phyloP scores from a whole-genome alignment of 331 rosid genomes.

The Spiraea crenata region DNA sequence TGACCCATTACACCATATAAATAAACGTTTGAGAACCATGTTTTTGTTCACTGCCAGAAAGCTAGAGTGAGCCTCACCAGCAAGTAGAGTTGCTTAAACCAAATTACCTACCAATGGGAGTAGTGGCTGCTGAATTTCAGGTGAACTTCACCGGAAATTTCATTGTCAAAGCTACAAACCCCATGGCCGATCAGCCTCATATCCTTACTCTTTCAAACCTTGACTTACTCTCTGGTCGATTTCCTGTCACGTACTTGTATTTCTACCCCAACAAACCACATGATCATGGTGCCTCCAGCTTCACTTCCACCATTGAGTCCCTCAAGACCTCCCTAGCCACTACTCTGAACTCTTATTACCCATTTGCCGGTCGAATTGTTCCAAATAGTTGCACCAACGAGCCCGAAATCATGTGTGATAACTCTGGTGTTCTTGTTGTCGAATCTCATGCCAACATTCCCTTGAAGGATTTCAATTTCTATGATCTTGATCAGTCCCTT shows the following conservation, averaged over 20 bases:
- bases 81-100: neutral
- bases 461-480: slow-evolving; percentile 44
- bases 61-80: no score
- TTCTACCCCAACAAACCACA: slow-evolving; percentile 49
- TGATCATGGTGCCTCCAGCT: slow-evolving; percentile 5
- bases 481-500: slow-evolving; percentile 56
- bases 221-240: slow-evolving; percentile 87
- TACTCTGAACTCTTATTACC: slow-evolving; percentile 45
- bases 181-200: slow-evolving; percentile 30
- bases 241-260: slow-evolving; percentile 78
- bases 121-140: slow-evolving; percentile 30
- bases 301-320: slow-evolving; percentile 27
- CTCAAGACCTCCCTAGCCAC: slow-evolving; percentile 56
- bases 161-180: slow-evolving; percentile 50
- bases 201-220: slow-evolving; percentile 64
- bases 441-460: slow-evolving; percentile 55
- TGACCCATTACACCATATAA: no score
- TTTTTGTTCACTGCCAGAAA: no score
- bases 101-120: slow-evolving; percentile 20
- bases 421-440: slow-evolving; percentile 61
- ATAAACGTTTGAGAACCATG: no score
- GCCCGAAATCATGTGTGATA: slow-evolving; percentile 74
- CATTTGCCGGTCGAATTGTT: slow-evolving; percentile 69
- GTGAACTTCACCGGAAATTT: slow-evolving; percentile 42
- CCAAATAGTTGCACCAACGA: slow-evolving; percentile 51